Evolutionary conservation across 2,329 filamentous ascomycete species (phyloP).

Genomic region (Coniochaeta prunicola): DNA sequence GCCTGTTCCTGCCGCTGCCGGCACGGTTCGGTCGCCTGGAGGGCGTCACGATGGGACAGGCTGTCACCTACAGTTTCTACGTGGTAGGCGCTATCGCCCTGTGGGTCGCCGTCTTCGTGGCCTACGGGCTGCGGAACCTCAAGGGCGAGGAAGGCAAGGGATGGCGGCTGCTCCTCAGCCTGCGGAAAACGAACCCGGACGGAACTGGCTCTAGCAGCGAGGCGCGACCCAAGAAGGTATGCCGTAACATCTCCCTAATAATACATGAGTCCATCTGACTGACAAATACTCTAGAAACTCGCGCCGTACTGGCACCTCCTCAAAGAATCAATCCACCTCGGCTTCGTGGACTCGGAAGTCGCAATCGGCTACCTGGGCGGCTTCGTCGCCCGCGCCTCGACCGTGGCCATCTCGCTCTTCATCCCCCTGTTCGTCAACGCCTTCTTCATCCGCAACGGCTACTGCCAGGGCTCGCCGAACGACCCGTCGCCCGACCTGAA

Average conservation of each 20-base stretch:
- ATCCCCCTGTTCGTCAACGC: conserved; percentile 89
- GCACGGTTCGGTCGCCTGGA: conserved; percentile 65
- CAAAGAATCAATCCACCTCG: conserved; percentile 58
- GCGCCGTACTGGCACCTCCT: conserved; percentile 55
- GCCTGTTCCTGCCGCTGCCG: conserved; percentile 79
- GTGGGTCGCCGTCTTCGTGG: conserved; percentile 65
- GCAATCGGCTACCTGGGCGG: conserved; percentile 85
- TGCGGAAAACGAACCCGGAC: conserved; percentile 18
- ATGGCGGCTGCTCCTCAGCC: conserved; percentile 50
- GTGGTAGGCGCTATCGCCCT: conserved; percentile 70
- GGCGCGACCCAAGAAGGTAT: conserved; percentile 8
- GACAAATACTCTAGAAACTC: conserved; percentile 22
- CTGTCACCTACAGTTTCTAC: conserved; percentile 82
- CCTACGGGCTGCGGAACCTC: conserved; percentile 64
- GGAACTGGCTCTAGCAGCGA: conserved; percentile 6
- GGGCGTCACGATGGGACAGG: conserved; percentile 64
- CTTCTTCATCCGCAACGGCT: conserved; percentile 75
- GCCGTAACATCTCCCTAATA: neutral
- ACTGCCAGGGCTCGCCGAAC: conserved; percentile 62
- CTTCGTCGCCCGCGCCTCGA: conserved; percentile 90
- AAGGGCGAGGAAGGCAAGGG: conserved; percentile 73
- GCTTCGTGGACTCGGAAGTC: conserved; percentile 70
- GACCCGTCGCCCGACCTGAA: conserved; percentile 70
- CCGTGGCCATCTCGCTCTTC: conserved; percentile 91
- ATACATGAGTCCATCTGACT: neutral